Evolutionary conservation across 108 stramenopile species (phyloP), one percentile per base, ranked within the genome.

Genomic region (Cyclotella choctawhatcheeana): DNA sequence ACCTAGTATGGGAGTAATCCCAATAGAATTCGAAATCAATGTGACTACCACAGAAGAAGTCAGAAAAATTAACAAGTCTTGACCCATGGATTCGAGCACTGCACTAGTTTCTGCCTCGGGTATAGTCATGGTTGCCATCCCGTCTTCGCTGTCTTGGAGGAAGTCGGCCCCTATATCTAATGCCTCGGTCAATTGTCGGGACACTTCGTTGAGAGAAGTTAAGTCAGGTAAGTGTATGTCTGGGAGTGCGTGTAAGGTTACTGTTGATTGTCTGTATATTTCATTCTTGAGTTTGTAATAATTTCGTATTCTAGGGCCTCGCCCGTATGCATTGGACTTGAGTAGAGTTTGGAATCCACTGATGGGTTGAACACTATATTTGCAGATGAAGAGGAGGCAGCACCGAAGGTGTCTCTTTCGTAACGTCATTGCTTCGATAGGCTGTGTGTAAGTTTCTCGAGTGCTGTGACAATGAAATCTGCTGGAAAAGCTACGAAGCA

Each of bases 1-100:
- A 0, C 81, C 53, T 35, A 91, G 60, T 6, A 88, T 86, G 10
- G 90, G 90, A 18, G 79, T 70, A 32, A 86, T 70, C 18, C 81
- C 74, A n/a, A 91, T 43, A 8, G 71, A 52, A 29, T 72, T 85
- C 34, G 62, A 81, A 5, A 88, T 29, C 18, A 88, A 88, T 13
- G 85, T 86, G 0, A 88, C 85, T 22, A 84, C 31, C 3, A 87
- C 86, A 51, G 78, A 73, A 24, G 77, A 76, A 20, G 75, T 72
- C 12, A 91, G 53, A 63, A 91, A 88, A 14, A 83, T 77, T 45
- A 91, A 81, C 56, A 91, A 73, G 58, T 91, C 90, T 51, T 82
- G 84, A 3, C 90, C 90, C 18, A 86, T 47, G 34, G 80, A 80
- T 31, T 82, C 83, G 10, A 91, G 67, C 3, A 86, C 86, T 10